Percentiles rank a stretch among this genome's conserved stretches.
Conservation (phyloP, 1,284 basidiomycete species). For the Naganishia sp. region DNA sequence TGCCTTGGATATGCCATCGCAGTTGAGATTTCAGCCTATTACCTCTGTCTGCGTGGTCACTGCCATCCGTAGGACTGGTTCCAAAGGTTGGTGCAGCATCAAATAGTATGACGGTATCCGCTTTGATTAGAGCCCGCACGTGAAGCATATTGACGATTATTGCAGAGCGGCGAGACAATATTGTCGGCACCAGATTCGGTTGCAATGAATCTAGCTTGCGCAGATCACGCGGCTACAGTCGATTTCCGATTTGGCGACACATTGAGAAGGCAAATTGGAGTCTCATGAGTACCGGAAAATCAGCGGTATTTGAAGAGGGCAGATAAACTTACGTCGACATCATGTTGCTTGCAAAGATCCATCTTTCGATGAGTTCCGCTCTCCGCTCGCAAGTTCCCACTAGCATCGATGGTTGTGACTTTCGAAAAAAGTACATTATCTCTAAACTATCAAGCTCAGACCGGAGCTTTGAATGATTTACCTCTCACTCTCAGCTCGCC, state of each 20-base stretch:
- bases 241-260: not conserved
- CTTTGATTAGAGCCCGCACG: slow-evolving; percentile 90
- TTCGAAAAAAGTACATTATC: slow-evolving; percentile 24
- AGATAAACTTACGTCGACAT: slow-evolving; percentile 69
- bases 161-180: slow-evolving; percentile 82
- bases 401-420: slow-evolving; percentile 84
- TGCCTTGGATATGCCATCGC: slow-evolving; percentile 80
- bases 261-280: slow-evolving; percentile 2
- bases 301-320: not conserved
- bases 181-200: slow-evolving; percentile 91
- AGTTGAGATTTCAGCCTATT: slow-evolving; percentile 81
- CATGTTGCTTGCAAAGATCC: slow-evolving; percentile 83
- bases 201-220: slow-evolving; percentile 94
- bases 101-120: slow-evolving; percentile 87
- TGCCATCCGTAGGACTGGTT: not conserved
- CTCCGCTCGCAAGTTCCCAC: slow-evolving; percentile 84
- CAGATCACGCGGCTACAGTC: slow-evolving; percentile 80
- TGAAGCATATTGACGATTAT: slow-evolving; percentile 93
- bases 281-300: slow-evolving; percentile 19
- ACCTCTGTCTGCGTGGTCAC: slow-evolving; percentile 58
- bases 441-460: not conserved
- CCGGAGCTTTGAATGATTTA: slow-evolving; percentile 35
- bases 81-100: slow-evolving; percentile 73
- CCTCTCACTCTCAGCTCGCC: slow-evolving; percentile 51
- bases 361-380: slow-evolving; percentile 87